These are phyloP conservation scores for Datura wrightii DNA, from an alignment of 257 asterid genomes.

Conservation along the genomic window DNA sequence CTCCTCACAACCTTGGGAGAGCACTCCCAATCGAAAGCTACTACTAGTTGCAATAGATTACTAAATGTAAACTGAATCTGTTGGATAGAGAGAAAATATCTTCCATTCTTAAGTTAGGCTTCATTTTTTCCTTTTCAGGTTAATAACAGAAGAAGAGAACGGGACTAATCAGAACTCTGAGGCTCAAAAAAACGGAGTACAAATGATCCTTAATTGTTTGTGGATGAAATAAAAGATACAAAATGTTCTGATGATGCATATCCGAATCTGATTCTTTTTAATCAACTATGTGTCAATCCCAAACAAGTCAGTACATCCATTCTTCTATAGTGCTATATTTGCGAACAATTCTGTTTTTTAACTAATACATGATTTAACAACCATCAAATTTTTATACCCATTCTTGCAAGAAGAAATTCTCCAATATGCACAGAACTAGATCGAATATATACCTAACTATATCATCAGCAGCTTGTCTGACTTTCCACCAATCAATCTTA, in stretches of 20 bases:
- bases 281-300: not conserved
- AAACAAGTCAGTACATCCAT: not conserved
- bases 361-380: not conserved
- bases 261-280: not conserved
- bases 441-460: not conserved
- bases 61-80: not conserved
- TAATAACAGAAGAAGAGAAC: not conserved
- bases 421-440: not conserved
- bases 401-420: slow-evolving; percentile 1
- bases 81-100: not conserved
- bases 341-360: not conserved
- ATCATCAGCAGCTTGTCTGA: not conserved
- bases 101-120: not conserved
- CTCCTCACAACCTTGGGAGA: no score
- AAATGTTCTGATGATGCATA: not conserved
- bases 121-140: not conserved
- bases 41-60: not conserved
- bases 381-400: not conserved
- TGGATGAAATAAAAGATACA: not conserved
- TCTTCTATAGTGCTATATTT: not conserved
- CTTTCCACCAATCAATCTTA: slow-evolving; percentile 16
- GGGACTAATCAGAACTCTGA: not conserved
- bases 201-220: not conserved
- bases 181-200: not conserved
- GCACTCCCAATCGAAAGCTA: no score